Percentiles rank a stretch among this genome's conserved stretches.
Evolutionary conservation across 2,329 filamentous ascomycete genomes (phyloP).

Genomic region (Beauveria bassiana): DNA sequence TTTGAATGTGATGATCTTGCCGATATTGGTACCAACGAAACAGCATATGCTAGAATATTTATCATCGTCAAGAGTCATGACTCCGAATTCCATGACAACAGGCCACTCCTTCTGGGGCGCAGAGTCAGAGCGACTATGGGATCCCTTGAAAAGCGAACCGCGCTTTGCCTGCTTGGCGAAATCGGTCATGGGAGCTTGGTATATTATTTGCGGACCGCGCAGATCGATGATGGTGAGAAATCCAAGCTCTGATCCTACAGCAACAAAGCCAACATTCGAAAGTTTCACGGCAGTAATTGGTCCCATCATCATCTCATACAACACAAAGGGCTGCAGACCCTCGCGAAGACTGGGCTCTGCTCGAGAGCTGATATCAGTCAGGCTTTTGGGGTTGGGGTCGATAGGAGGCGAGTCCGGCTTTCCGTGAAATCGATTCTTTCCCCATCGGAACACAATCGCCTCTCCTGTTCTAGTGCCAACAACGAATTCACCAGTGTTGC

Average conservation of each 20-base stretch:
- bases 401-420: conserved; percentile 44
- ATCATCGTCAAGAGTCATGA: conserved; percentile 89
- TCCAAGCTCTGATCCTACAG: conserved; percentile 76
- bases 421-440: conserved; percentile 66
- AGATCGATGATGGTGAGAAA: conserved; percentile 78
- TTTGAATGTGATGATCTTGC: conserved; percentile 84
- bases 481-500: conserved; percentile 75
- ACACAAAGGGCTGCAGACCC: conserved; percentile 68
- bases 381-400: conserved; percentile 55
- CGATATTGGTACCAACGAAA: conserved; percentile 81
- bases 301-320: conserved; percentile 79
- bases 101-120: conserved; percentile 59
- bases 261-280: conserved; percentile 90
- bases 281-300: conserved; percentile 71
- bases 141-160: conserved; percentile 56
- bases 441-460: conserved; percentile 80
- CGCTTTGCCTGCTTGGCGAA: conserved; percentile 71
- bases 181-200: conserved; percentile 62
- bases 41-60: conserved; percentile 90
- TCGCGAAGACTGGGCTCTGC: conserved; percentile 68
- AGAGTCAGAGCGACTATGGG: conserved; percentile 24
- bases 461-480: conserved; percentile 80
- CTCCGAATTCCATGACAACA: conserved; percentile 79
- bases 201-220: conserved; percentile 78
- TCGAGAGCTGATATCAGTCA: conserved; percentile 67